Evolutionary conservation across 2,329 filamentous ascomycete species (phyloP), one percentile per base, ranked within the genome.

Genomic region (Cladophialophora psammophila): DNA sequence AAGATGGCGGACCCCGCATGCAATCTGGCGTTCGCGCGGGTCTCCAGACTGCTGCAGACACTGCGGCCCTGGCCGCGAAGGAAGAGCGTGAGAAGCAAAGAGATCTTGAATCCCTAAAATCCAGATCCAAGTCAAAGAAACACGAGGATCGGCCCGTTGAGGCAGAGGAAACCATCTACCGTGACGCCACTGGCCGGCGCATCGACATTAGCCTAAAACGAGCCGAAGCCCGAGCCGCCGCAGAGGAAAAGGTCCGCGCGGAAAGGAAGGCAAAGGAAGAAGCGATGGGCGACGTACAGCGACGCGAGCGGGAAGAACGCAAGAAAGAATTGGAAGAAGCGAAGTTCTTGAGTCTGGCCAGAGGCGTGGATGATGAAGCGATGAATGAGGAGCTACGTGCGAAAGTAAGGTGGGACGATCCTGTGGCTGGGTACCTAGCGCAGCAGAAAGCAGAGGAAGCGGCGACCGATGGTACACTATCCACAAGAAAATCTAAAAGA

Each of bases 151-250:
- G 80, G 65, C 81, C 77, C 69, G 13, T 74, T 72, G 40, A 77
- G 74, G 80, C 77, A 0, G 86, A 90, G 74, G 93, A 97, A 79
- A 96, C 94, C 0, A 93, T 97, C 31, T 97, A 98, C 78, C 91
- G 95, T 73, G 95, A 99, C 79, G 95, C 96, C 10, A 95, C 91
- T 2, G 95, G 95, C 12, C 87, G 94, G n/a, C 90, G 96, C 63
- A 94, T 99, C 70, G 96, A 99, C 75, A 87, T 98, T 31, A 89
- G 90, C 18, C 92, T 97, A 91, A 93, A 92, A 78, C 87, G 94
- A 31, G 94, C 93, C 20, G 93, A 97, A 78, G 90, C 92, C 59
- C 86, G 92, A n/a, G 87, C 88, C 58, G 92, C 91, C 72, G 90
- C 90, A 0, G 90, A 93, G 74, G 90, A 92, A 72, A 87, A 88